Evolutionary conservation across 768 basidiomycete genomes (phyloP), one percentile per base, ranked within the genome.

Genomic region (Dioszegia hungarica): DNA sequence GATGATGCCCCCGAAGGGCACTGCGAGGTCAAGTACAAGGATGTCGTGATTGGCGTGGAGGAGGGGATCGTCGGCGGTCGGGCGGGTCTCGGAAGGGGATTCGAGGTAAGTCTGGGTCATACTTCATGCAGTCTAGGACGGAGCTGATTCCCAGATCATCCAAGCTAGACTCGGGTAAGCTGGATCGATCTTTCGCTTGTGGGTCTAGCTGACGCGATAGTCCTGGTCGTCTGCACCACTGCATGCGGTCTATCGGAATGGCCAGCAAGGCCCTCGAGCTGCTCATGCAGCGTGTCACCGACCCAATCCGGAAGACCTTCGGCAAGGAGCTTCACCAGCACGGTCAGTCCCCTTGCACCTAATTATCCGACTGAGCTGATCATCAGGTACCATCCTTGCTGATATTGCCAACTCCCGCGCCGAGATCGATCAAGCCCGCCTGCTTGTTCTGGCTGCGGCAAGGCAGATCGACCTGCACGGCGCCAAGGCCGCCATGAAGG

Each of bases 1-100:
- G 90, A 93, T 67, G 91, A 93, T 73, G 92, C 93, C 5, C 90
- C 92, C 0, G 92, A 95, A 74, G 95, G 95, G 0, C 95, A 99
- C 71, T 95, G 86, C 68, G 95, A 99, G 78, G 82, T 99, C 52
- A 83, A 88, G 59, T 99, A 98, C 64, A 87, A 92, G 22, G 89
- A 95, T 72, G 95, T 98, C 25, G 85, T 89, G 31, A 87, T 99
- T 17, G 91, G 91, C 9, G 75, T 89, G 57, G 78, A 79, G 52
- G 92, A 92, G 73, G 74, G 97, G 46, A 82, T 99, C 14, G 74
- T 74, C 3, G 74, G 74, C 9, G 70, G 70, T 5, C 40, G 48
- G 57, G 82, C 88, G 22, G 94, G 94, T 4, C 93, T 93, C 88
- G 93, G 95, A 14, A 82, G 83, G 62, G 95, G 95, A 5, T 99